Percentiles rank a stretch among this genome's conserved stretches.
phyloP scores from a whole-genome alignment of 345 rosid species.

The Eucalyptus curtisii region DNA sequence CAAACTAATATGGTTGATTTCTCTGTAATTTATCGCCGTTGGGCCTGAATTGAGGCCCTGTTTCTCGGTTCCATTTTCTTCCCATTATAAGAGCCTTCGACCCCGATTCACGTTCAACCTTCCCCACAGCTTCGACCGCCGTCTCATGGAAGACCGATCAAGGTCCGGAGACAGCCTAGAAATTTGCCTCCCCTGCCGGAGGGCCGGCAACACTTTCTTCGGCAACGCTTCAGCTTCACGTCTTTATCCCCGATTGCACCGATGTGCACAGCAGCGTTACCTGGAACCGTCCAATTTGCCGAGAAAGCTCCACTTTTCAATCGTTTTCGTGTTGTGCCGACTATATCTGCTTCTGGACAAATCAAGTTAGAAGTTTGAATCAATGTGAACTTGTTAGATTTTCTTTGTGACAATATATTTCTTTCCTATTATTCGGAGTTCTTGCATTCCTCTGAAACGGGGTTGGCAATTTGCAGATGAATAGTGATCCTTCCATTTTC shows the following conservation, averaged over 20 bases:
- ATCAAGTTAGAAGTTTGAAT: neutral
- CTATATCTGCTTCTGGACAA: too few species aligned
- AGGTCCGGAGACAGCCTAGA: neutral
- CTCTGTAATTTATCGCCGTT: neutral
- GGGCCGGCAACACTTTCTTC: too few species aligned
- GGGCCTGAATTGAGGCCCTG: neutral
- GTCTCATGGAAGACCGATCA: neutral
- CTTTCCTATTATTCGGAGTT: too few species aligned
- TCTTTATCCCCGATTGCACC: neutral
- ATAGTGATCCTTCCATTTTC: too few species aligned
- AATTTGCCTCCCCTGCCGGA: rapidly evolving
- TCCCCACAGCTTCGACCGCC: neutral
- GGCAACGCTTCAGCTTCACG: neutral
- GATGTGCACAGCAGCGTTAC: neutral
- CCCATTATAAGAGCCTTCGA: neutral
- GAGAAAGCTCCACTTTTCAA: neutral
- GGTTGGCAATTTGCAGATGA: too few species aligned
- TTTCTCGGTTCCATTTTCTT: neutral
- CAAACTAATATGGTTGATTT: neutral
- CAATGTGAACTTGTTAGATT: too few species aligned
- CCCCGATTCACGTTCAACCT: neutral
- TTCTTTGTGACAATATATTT: too few species aligned
- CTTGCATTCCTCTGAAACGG: too few species aligned
- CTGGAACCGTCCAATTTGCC: too few species aligned
- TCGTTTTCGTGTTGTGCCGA: too few species aligned